These are phyloP conservation scores for Trapa bicornis DNA, from an alignment of 345 rosid species.

Conservation along the genomic window DNA sequence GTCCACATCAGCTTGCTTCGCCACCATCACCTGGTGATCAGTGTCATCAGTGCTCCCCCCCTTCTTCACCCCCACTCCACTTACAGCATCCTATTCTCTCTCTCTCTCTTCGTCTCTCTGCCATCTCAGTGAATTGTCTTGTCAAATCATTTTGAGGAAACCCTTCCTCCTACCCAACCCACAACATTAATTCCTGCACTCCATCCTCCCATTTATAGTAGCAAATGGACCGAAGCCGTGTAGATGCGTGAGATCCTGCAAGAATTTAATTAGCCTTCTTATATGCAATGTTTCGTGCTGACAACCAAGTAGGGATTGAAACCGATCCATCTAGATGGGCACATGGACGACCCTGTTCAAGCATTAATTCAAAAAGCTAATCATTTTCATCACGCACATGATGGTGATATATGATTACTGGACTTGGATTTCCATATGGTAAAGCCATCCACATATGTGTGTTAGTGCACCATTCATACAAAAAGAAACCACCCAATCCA, in stretches of 20 bases:
- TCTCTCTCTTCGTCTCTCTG: neutral
- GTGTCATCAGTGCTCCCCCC: neutral
- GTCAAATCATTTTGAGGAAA: neutral
- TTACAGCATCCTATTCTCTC: neutral
- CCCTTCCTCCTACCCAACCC: too few species aligned
- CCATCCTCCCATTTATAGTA: too few species aligned
- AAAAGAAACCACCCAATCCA: too few species aligned
- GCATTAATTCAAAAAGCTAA: neutral
- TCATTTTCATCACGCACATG: neutral
- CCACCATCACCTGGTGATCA: conserved; percentile 18
- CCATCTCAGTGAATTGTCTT: neutral
- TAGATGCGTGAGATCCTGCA: neutral
- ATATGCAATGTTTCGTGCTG: neutral
- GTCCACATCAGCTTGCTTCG: conserved; percentile 23
- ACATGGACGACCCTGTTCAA: neutral
- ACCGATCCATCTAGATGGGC: neutral
- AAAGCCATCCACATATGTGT: too few species aligned
- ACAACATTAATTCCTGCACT: too few species aligned
- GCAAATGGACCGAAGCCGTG: too few species aligned
- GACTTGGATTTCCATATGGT: too few species aligned
- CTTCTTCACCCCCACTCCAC: neutral
- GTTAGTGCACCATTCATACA: too few species aligned
- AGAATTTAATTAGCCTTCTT: neutral
- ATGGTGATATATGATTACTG: too few species aligned
- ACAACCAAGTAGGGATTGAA: neutral